These are phyloP conservation scores for Arachis stenosperma DNA, from an alignment of 306 rosid genomes.

Conservation along the genomic window DNA sequence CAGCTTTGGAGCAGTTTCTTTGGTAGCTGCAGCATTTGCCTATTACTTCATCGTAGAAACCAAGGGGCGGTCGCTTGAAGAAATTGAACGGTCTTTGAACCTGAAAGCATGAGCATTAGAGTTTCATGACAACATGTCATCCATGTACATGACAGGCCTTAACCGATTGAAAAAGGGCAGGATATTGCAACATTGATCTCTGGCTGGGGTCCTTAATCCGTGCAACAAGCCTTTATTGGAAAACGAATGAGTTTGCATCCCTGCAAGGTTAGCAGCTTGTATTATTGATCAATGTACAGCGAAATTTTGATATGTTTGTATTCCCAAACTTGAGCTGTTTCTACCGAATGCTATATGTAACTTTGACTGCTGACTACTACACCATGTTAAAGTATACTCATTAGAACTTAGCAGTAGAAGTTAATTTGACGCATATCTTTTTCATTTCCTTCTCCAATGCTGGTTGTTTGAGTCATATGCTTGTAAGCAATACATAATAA, in stretches of 20 bases:
- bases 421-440: too few species aligned
- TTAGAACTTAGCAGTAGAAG: too few species aligned
- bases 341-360: not conserved
- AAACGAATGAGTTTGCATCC: constrained; percentile 13
- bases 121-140: not conserved
- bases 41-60: constrained; percentile 76
- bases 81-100: constrained; percentile 72
- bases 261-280: constrained; percentile 16
- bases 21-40: constrained; percentile 73
- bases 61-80: constrained; percentile 86
- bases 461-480: too few species aligned
- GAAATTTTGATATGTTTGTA: constrained; percentile 3
- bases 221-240: not conserved
- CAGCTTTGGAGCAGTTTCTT: constrained; percentile 71
- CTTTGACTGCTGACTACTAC: not conserved
- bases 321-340: not conserved
- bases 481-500: too few species aligned
- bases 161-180: constrained; percentile 11
- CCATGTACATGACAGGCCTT: not conserved
- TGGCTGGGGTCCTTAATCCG: not conserved
- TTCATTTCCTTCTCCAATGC: too few species aligned
- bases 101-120: constrained; percentile 47
- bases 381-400: too few species aligned
- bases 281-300: not conserved
- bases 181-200: constrained; percentile 5